phyloP scores from a whole-genome alignment of 805 yeast species.

The Suhomyces tanzawaensis region DNA sequence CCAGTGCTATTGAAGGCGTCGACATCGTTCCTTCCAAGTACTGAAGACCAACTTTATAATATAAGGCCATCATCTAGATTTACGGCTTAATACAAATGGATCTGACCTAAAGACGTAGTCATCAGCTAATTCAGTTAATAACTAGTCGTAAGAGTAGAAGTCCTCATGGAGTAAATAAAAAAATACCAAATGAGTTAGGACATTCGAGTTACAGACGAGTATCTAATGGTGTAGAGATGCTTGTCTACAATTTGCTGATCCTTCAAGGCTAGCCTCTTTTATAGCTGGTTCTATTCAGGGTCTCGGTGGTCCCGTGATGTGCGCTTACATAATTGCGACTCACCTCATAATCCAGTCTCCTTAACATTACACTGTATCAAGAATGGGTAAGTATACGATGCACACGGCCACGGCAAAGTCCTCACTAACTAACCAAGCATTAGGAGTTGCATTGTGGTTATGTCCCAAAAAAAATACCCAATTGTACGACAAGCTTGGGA shows the following conservation, averaged over 20 bases:
- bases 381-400: constrained; percentile 5
- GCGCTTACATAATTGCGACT: too few relatives aligned
- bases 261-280: too few relatives aligned
- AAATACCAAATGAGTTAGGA: too few relatives aligned
- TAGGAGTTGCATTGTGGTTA: constrained; percentile 69
- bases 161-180: too few relatives aligned
- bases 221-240: too few relatives aligned
- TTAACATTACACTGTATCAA: not conserved
- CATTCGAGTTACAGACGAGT: too few relatives aligned
- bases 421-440: constrained; percentile 4
- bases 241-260: too few relatives aligned
- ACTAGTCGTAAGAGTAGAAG: too few relatives aligned
- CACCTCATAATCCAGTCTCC: not conserved
- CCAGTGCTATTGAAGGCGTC: constrained; percentile 70
- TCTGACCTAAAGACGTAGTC: not conserved
- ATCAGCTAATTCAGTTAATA: not conserved
- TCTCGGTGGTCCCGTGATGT: too few relatives aligned
- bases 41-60: too few relatives aligned
- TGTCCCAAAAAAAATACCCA: constrained; percentile 59
- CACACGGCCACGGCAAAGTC: not conserved
- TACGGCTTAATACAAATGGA: not conserved
- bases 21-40: constrained; percentile 39
- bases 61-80: too few relatives aligned
- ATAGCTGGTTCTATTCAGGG: too few relatives aligned
- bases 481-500: constrained; percentile 53